These are phyloP conservation scores for Globisporangium iwayamae DNA, from an alignment of 352 stramenopile genomes.

Conservation along the genomic window DNA sequence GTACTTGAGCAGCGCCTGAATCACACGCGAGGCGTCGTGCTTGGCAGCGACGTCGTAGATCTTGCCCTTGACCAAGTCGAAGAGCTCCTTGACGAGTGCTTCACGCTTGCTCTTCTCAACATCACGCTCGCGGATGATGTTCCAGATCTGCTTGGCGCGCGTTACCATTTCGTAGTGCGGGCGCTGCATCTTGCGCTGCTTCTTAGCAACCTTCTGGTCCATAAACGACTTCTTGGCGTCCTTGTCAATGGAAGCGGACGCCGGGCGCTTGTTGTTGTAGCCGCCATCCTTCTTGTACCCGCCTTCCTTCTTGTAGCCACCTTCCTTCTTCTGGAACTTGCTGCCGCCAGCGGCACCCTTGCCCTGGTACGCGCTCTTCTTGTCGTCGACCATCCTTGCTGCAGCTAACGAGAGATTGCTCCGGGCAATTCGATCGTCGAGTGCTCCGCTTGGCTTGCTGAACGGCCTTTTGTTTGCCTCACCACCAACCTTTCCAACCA, in stretches of 20 bases:
- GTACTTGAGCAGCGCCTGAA: constrained; percentile 95
- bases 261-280: constrained; percentile 59
- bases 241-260: constrained; percentile 29
- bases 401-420: constrained; percentile 4
- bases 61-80: constrained; percentile 90
- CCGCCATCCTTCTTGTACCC: not conserved
- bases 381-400: constrained; percentile 17
- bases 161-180: constrained; percentile 92
- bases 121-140: constrained; percentile 89
- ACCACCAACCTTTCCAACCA: constrained; percentile 19
- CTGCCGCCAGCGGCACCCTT: constrained; percentile 10
- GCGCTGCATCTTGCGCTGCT: constrained; percentile 93
- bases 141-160: constrained; percentile 95
- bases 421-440: constrained; percentile 8
- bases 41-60: constrained; percentile 94
- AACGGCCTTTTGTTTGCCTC: constrained; percentile 14
- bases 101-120: constrained; percentile 81
- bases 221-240: constrained; percentile 81
- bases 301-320: constrained; percentile 7
- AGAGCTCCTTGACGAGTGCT: constrained; percentile 89
- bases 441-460: not conserved
- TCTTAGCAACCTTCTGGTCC: constrained; percentile 88
- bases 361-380: constrained; percentile 16
- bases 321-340: constrained; percentile 9
- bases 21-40: constrained; percentile 94